Conservation (phyloP, 176 grass and related monocot genomes). For the Zea luxurians region DNA sequence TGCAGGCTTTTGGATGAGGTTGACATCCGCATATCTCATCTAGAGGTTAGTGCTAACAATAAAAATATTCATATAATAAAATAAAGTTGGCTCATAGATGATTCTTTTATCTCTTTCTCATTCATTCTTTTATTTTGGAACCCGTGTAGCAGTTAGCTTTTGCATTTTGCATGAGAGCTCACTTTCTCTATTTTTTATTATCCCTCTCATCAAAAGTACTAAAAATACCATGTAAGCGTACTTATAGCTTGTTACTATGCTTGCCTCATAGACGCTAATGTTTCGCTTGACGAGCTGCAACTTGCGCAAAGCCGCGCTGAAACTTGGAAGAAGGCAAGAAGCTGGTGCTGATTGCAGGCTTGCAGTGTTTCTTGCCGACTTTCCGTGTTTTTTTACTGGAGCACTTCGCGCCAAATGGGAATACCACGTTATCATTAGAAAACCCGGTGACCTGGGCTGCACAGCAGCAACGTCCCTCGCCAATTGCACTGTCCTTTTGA, state of each 20-base stretch:
- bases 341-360: not conserved
- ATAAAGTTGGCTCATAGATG: too few relatives aligned
- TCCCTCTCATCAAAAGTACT: too few relatives aligned
- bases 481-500: not conserved
- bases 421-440: not conserved
- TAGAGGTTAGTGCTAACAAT: too few relatives aligned
- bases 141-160: too few relatives aligned
- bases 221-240: too few relatives aligned
- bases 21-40: not conserved
- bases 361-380: not conserved
- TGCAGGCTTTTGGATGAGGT: not conserved
- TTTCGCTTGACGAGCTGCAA: not conserved
- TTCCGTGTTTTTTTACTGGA: not conserved
- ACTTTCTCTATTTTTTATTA: too few relatives aligned
- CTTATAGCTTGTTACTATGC: too few relatives aligned
- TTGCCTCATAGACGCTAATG: not conserved
- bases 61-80: too few relatives aligned
- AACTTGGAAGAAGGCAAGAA: slow-evolving; percentile 20
- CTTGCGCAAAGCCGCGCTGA: not conserved
- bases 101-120: too few relatives aligned
- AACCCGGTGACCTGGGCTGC: not conserved
- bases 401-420: not conserved
- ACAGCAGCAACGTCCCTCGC: not conserved
- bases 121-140: too few relatives aligned
- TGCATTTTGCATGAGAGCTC: too few relatives aligned